Base-by-base conservation (phyloP, 2,329 filamentous ascomycete species). In the Fusarium duplospermum region DNA sequence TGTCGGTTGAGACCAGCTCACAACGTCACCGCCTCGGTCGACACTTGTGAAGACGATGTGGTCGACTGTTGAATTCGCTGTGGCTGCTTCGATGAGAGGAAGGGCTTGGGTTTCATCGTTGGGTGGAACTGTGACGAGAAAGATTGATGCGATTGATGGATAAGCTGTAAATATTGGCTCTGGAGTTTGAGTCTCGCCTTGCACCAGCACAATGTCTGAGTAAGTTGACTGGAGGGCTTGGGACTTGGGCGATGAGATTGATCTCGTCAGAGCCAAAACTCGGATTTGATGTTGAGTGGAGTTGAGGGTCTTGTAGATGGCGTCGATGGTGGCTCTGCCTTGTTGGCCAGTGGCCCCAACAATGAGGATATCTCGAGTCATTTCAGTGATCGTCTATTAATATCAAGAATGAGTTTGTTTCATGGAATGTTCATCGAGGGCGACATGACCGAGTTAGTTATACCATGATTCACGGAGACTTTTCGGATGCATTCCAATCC, bases 51-150 rank as follows among this genome's bases (percentile, higher is more conserved):
- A 74, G 9, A 74, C 56, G 2, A 76, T 61, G 1, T 76, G 78
- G 4, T 79, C 74, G 8, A 79, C 59, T n/a, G 56, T 31, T 0
- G 36, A 13, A 0, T 65, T 60, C 4, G 56, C 31, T 24, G 73
- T 36, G 10, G 77, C 77, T 9, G 72, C 71, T 33, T 80, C 76
- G 18, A 80, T 76, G 2, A 80, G 71, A 6, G 79, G 76, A 0
- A 76, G 27, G 0, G 76, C 77, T 20, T 78, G 73, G 1, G 31
- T 62, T 29, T 80, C 77, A 3, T 80, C 79, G 2, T 78, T 69
- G 0, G 76, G 76, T 0, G 79, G 77, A 0, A 80, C 74, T 0
- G 79, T 81, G 14, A 80, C 77, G 29, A 80, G 27, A 27, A 80
- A 79, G 18, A 75, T 13, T 1, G 78, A 72, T n/a, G 76, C 61